Percentiles rank a stretch among this genome's conserved stretches.
These are phyloP conservation scores for Pythium insidiosum DNA, from an alignment of 352 stramenopile genomes.

Conservation along the genomic window DNA sequence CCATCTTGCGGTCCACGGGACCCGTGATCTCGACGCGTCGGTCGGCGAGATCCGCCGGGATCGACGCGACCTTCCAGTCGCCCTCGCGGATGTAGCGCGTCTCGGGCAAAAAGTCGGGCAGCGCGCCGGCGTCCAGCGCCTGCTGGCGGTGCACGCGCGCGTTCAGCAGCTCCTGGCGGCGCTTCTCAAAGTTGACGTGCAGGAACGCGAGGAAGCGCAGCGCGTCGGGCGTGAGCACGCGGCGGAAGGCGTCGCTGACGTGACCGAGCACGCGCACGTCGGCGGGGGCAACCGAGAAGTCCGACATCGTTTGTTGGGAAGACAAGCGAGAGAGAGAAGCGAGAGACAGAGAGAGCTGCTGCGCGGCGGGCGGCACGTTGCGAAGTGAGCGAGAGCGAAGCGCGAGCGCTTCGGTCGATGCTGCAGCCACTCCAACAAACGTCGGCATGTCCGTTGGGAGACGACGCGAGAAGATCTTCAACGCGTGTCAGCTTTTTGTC, in stretches of 20 bases:
- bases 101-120: conserved; percentile 85
- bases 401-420: background rate
- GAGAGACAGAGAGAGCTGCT: background rate
- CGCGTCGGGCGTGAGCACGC: conserved; percentile 87
- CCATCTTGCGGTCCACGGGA: conserved; percentile 95
- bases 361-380: conserved; percentile 3
- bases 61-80: conserved; percentile 66
- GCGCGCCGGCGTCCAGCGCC: conserved; percentile 80
- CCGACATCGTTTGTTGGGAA: conserved; percentile 22
- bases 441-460: conserved; percentile 9
- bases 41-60: conserved; percentile 85
- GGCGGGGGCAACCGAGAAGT: conserved; percentile 34
- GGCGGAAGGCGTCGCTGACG: conserved; percentile 65
- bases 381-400: conserved; percentile 1
- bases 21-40: conserved; percentile 95
- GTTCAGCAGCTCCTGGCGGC: conserved; percentile 16
- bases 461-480: conserved; percentile 19
- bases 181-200: conserved; percentile 82
- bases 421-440: too few species aligned
- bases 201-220: conserved; percentile 90
- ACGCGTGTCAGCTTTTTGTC: conserved; percentile 9
- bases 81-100: conserved; percentile 80
- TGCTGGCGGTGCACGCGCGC: conserved; percentile 46
- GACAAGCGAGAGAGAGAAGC: background rate
- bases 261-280: conserved; percentile 83